Percentiles rank a stretch among this genome's conserved stretches.
phyloP scores from a whole-genome alignment of 2,329 filamentous ascomycete species.

The Hypoxylon sp. region DNA sequence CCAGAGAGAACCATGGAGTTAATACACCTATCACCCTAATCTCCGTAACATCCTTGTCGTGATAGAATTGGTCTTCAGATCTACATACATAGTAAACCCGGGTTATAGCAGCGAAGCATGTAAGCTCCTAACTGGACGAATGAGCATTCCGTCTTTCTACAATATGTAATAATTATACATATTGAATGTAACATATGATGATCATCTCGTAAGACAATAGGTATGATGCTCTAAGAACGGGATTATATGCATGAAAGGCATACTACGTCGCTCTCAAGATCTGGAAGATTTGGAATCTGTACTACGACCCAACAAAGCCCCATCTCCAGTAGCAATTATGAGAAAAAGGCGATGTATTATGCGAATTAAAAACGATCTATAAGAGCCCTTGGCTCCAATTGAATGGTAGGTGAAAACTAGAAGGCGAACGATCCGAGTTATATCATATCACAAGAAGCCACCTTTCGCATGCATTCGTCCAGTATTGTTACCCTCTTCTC shows the following conservation, averaged over 20 bases:
- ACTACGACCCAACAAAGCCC: neutral
- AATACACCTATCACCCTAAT: slow-evolving; percentile 26
- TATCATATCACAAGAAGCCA: slow-evolving; percentile 39
- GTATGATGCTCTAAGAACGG: neutral
- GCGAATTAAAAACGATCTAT: slow-evolving; percentile 24
- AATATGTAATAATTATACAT: neutral
- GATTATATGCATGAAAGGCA: neutral
- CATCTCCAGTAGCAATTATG: slow-evolving; percentile 2
- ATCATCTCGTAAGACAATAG: neutral
- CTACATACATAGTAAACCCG: neutral
- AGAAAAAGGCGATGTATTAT: slow-evolving; percentile 32
- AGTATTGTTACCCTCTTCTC: slow-evolving; percentile 25
- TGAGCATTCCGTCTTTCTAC: neutral
- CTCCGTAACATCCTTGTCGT: slow-evolving; percentile 27
- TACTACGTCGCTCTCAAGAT: neutral
- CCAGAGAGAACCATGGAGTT: slow-evolving; percentile 21
- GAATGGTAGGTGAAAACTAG: slow-evolving; percentile 18
- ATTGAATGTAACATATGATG: neutral
- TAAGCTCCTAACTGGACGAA: neutral
- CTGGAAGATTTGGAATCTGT: too few species aligned
- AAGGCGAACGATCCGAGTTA: slow-evolving; percentile 21
- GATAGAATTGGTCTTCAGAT: slow-evolving; percentile 15
- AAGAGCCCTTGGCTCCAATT: slow-evolving; percentile 29
- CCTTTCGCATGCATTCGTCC: slow-evolving; percentile 34
- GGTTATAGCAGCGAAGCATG: neutral